phyloP scores from a whole-genome alignment of 2,329 filamentous ascomycete genomes.

The Phyllosticta paracitricarpa region DNA sequence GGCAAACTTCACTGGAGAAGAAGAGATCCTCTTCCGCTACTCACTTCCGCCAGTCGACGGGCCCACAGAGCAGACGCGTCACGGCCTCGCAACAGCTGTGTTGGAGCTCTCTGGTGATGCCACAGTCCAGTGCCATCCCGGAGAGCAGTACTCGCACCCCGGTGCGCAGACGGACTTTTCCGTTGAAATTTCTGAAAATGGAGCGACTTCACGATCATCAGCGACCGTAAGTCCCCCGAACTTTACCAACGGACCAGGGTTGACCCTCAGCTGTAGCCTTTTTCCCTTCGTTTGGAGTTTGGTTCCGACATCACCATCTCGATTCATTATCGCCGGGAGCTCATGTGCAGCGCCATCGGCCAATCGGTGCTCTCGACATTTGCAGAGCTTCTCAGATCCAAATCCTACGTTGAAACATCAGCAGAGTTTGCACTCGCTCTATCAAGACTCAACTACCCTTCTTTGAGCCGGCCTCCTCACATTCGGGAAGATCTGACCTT shows the following conservation, averaged over 20 bases:
- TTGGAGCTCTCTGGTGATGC: background rate
- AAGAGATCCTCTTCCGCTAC: slow-evolving; percentile 5
- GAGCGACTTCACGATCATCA: slow-evolving; percentile 2
- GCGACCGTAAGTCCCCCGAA: background rate
- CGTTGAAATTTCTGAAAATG: slow-evolving; percentile 6
- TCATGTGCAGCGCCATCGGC: slow-evolving; percentile 2
- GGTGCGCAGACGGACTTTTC: slow-evolving; percentile 6
- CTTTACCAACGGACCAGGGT: background rate
- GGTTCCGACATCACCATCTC: background rate
- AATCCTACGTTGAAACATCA: background rate
- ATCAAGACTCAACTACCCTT: slow-evolving; percentile 6
- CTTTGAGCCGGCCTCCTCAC: slow-evolving; percentile 4
- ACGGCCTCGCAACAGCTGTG: background rate
- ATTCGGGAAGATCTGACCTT: background rate
- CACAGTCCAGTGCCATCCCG: background rate
- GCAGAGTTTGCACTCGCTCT: background rate
- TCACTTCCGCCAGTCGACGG: slow-evolving; percentile 1
- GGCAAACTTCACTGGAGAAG: slow-evolving; percentile 6
- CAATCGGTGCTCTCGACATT: slow-evolving; percentile 1
- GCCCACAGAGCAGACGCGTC: background rate
- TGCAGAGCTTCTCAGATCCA: background rate
- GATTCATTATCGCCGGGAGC: background rate
- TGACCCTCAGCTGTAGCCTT: background rate
- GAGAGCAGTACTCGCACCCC: background rate
- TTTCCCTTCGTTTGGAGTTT: slow-evolving; percentile 6